These are phyloP conservation scores for Aspergillus funiculosus DNA, from an alignment of 495 filamentous ascomycete species.

Conservation along the genomic window DNA sequence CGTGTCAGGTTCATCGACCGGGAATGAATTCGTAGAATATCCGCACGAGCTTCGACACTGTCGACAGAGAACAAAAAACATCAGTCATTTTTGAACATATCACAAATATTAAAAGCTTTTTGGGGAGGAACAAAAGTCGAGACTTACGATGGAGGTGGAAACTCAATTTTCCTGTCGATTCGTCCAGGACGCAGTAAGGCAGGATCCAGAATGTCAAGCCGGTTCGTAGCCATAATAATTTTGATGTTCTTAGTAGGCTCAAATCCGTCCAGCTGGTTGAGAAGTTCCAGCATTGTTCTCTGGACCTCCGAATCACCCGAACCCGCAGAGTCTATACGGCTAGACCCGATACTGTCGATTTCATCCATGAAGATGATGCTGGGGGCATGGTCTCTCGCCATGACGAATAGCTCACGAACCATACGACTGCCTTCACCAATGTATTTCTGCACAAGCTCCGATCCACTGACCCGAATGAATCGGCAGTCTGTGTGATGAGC, in stretches of 20 bases:
- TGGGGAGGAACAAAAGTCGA: not conserved
- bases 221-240: conserved; percentile 99
- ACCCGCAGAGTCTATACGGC: conserved; percentile 88
- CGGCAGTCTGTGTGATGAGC: conserved; percentile 98
- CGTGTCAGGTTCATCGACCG: conserved; percentile 97
- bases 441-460: conserved; percentile 97
- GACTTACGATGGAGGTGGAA: conserved; percentile 82
- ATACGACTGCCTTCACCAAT: conserved; percentile 97
- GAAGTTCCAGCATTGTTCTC: conserved; percentile 95
- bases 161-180: conserved; percentile 99
- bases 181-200: conserved; percentile 89
- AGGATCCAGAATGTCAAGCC: conserved; percentile 93
- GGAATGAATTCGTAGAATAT: conserved; percentile 95
- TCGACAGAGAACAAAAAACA: conserved; percentile 5
- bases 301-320: conserved; percentile 99
- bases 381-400: conserved; percentile 98
- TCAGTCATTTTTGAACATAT: conserved; percentile 18
- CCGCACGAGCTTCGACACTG: conserved; percentile 87
- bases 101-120: not conserved
- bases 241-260: conserved; percentile 99
- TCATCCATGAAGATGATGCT: conserved; percentile 99
- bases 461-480: conserved; percentile 95
- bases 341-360: conserved; percentile 97
- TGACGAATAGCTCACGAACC: conserved; percentile 98
- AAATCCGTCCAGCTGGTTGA: conserved; percentile 98